Conservation (phyloP, 2,329 filamentous ascomycete species). For the Paracorniculantispora psalliotae region DNA sequence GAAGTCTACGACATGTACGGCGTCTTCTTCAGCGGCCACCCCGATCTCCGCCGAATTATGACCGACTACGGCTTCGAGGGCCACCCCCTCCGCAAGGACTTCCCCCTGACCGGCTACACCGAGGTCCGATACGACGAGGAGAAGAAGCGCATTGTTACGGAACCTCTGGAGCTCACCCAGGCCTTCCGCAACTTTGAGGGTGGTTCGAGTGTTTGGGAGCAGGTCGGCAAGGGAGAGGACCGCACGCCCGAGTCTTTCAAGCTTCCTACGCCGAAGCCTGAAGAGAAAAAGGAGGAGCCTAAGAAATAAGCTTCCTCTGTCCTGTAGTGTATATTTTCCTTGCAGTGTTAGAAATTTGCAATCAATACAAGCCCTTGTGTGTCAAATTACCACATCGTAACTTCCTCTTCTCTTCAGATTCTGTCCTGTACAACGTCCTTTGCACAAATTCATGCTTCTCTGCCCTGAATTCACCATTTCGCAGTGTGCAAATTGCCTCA, state of each 20-base stretch:
- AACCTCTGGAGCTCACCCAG: conserved; percentile 95
- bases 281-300: conserved; percentile 82
- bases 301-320: conserved; percentile 66
- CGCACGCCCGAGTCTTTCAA: conserved; percentile 85
- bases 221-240: conserved; percentile 63
- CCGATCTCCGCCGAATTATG: conserved; percentile 95
- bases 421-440: neutral
- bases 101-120: conserved; percentile 95
- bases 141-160: conserved; percentile 98
- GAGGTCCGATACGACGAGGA: conserved; percentile 98
- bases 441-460: no score
- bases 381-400: neutral
- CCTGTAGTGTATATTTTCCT: conserved; percentile 28
- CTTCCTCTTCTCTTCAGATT: neutral
- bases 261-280: conserved; percentile 90
- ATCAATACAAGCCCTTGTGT: neutral
- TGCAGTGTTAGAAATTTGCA: conserved; percentile 15
- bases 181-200: conserved; percentile 98
- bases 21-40: conserved; percentile 93
- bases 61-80: conserved; percentile 99
- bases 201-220: conserved; percentile 67
- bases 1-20: conserved; percentile 98
- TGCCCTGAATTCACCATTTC: no score
- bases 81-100: conserved; percentile 95
- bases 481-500: neutral